A percentile compares a stretch with the other conserved stretches of the same genome.
Evolutionary conservation across 2,329 filamentous ascomycete genomes (phyloP).

Genomic region (Beauveria varroae): DNA sequence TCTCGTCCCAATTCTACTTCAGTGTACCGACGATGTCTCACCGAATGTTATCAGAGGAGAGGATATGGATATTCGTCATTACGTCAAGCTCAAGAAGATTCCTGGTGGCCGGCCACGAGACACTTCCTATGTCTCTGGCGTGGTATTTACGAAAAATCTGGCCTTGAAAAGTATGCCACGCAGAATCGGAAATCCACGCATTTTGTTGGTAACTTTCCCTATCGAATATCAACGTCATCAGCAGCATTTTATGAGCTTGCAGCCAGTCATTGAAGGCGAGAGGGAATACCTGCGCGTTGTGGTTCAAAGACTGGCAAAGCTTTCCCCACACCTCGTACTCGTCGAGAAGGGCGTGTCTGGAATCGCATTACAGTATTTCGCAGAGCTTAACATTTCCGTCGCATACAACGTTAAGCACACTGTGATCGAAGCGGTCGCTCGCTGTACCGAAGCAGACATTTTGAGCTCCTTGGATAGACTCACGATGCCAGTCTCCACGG

Average conservation of each 20-base stretch:
- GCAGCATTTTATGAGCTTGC: constrained; percentile 92
- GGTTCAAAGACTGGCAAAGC: constrained; percentile 80
- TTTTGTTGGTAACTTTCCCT: constrained; percentile 88
- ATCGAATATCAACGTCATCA: constrained; percentile 89
- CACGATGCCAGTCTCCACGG: constrained; percentile 62
- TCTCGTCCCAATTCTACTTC: constrained; percentile 79
- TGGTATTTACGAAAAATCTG: constrained; percentile 96
- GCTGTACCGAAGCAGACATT: constrained; percentile 85
- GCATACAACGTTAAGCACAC: constrained; percentile 95
- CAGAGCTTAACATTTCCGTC: constrained; percentile 83
- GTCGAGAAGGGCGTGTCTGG: constrained; percentile 91
- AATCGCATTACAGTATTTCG: constrained; percentile 78
- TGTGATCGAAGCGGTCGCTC: constrained; percentile 88
- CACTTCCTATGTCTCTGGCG: constrained; percentile 91
- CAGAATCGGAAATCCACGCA: constrained; percentile 73
- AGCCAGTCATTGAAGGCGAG: constrained; percentile 94
- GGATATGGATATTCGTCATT: constrained; percentile 94
- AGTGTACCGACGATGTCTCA: constrained; percentile 88
- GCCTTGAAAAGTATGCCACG: constrained; percentile 94
- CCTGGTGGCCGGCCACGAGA: constrained; percentile 84
- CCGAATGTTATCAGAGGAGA: constrained; percentile 86
- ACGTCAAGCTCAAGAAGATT: constrained; percentile 95
- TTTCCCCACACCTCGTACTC: constrained; percentile 80
- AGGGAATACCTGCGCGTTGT: constrained; percentile 88
- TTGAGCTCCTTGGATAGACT: constrained; percentile 95